A percentile compares a stretch with the other conserved stretches of the same genome.
These are phyloP conservation scores for Bassia scoparia DNA, from an alignment of 148 eudicot genomes.

Conservation along the genomic window DNA sequence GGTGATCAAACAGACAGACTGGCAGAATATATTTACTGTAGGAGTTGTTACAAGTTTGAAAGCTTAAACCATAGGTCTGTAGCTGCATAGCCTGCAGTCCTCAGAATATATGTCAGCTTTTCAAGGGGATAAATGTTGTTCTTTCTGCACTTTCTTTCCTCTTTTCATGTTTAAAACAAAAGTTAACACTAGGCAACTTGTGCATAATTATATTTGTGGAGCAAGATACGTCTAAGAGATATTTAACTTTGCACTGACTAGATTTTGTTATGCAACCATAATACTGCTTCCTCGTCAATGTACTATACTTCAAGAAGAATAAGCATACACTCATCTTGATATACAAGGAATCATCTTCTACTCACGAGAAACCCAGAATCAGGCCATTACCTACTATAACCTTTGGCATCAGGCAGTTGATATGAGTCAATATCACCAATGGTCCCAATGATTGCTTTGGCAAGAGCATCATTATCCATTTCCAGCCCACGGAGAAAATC, in stretches of 20 bases:
- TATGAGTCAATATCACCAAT: constrained; percentile 92
- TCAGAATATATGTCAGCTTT: too few species aligned
- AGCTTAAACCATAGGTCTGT: neutral
- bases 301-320: neutral
- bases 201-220: neutral
- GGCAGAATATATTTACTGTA: too few species aligned
- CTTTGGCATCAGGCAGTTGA: constrained; percentile 98
- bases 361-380: constrained; percentile 7
- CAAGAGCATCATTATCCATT: constrained; percentile 87
- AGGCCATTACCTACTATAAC: constrained; percentile 76
- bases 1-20: neutral
- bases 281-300: neutral
- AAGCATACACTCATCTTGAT: neutral
- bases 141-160: neutral
- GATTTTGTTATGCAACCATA: neutral
- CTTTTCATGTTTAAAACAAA: constrained; percentile 4
- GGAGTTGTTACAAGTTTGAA: neutral
- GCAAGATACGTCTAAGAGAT: neutral
- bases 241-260: neutral
- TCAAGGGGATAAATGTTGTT: neutral
- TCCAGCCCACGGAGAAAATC: constrained; percentile 74
- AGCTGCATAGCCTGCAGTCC: too few species aligned
- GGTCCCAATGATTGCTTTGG: constrained; percentile 97
- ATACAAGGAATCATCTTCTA: neutral
- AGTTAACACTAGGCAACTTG: neutral